Conservation (phyloP, 2,329 filamentous ascomycete genomes). For the Aspergillus quadrilineatus region DNA sequence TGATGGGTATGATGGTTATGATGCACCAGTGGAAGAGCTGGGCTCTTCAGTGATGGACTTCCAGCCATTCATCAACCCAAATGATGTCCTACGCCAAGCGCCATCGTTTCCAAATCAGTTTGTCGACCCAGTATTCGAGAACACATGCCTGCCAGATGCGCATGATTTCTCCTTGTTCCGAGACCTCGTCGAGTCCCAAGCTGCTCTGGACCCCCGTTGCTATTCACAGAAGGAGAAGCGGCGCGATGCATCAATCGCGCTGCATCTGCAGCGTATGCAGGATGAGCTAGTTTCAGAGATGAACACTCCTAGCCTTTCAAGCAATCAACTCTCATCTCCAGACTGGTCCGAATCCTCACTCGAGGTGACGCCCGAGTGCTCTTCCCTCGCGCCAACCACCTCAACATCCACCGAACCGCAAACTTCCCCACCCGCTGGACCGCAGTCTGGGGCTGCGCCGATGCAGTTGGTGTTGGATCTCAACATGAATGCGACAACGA, state of each 20-base stretch:
- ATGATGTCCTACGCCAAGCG: conserved; percentile 12
- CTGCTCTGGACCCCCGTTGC: conserved; percentile 35
- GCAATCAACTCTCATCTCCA: conserved; percentile 33
- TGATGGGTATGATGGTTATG: conserved; percentile 20
- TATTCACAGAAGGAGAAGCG: conserved; percentile 43
- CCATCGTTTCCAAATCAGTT: conserved; percentile 8
- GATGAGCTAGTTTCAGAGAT: conserved; percentile 29
- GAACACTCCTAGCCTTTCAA: conserved; percentile 30
- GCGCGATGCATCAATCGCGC: conserved; percentile 41
- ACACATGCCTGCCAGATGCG: conserved; percentile 17
- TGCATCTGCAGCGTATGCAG: conserved; percentile 41
- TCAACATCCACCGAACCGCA: conserved; percentile 18
- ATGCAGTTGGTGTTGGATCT: conserved; percentile 44
- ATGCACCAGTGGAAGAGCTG: conserved; percentile 21
- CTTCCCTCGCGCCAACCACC: conserved; percentile 25
- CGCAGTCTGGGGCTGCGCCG: conserved; percentile 21
- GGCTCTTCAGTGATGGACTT: conserved; percentile 19
- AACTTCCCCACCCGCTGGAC: conserved; percentile 21
- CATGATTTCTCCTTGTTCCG: conserved; percentile 24
- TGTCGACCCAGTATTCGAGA: conserved; percentile 7
- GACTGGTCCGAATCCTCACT: conserved; percentile 32
- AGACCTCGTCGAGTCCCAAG: conserved; percentile 38
- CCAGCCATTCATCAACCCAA: conserved; percentile 18
- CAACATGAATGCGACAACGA: conserved; percentile 45
- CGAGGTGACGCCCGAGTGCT: conserved; percentile 22